Evolutionary conservation across 768 basidiomycete species (phyloP), one percentile per base, ranked within the genome.

Genomic region (Pholiota microspora): DNA sequence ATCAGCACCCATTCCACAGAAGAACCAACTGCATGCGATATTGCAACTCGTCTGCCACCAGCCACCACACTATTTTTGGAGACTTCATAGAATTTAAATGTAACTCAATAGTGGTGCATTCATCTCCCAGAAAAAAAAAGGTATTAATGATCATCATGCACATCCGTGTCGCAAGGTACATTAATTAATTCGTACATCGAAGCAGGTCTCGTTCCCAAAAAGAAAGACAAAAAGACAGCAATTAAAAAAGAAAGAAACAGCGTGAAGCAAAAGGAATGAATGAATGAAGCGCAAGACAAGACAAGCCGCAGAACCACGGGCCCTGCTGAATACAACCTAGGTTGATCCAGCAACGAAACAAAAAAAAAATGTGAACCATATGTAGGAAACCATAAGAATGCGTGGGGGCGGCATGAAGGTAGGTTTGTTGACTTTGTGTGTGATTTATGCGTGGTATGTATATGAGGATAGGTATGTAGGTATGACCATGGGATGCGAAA

Each of bases 101-200:
- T n/a, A n/a, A n/a, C n/a, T n/a, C n/a, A n/a, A n/a, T n/a, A n/a
- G n/a, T n/a, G n/a, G n/a, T n/a, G n/a, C n/a, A n/a, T 1, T n/a
- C n/a, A 36, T 36, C 13, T 36, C 18, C 35, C 5, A n/a, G 10
- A 13, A 13, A 51, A 8, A 25, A 38, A 25, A 35, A 9, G 18
- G 16, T 35, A 51, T 51, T 29, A 38, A 24, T 16, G n/a, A 36
- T 36, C 40, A 23, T 42, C 13, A 46, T 28, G 45, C 23, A 44
- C 51, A 51, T 31, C 29, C 6, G n/a, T n/a, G n/a, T 42, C 36
- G n/a, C 49, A 28, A 42, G 28, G 25, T 51, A 51, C 51, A 42
- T 42, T 44, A 51, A 42, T 50, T 25, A 50, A 36, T 32, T 42
- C 31, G 40, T 44, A 51, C 50, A 51, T 44, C 40, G 27, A 27